Conservation (phyloP, 306 rosid genomes). For the Sophora flavescens region DNA sequence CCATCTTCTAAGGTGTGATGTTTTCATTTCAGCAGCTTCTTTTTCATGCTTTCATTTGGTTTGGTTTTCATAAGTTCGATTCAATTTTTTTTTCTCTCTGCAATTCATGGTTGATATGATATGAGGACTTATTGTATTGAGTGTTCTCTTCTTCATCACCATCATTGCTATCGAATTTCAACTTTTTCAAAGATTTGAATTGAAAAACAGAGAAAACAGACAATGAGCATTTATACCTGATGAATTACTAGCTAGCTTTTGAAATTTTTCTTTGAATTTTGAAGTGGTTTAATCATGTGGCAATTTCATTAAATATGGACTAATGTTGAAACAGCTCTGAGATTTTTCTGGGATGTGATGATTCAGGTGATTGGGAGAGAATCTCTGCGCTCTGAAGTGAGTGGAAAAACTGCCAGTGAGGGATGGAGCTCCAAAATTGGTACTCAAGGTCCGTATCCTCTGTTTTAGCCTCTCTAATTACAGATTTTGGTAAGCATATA, state of each 20-base stretch:
- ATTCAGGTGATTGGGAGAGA: slow-evolving; percentile 73
- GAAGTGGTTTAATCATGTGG: background rate
- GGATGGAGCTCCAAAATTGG: slow-evolving; percentile 53
- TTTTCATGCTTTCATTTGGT: background rate
- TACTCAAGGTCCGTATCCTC: slow-evolving; percentile 52
- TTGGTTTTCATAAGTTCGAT: slow-evolving; percentile 29
- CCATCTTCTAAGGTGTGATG: slow-evolving; percentile 69
- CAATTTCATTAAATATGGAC: background rate
- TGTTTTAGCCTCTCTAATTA: slow-evolving; percentile 10
- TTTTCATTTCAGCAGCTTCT: slow-evolving; percentile 4
- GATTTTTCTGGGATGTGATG: slow-evolving; percentile 33
- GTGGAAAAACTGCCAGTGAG: slow-evolving; percentile 53
- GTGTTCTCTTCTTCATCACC: no score
- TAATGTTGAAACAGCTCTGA: slow-evolving; percentile 26
- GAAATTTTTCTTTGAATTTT: background rate
- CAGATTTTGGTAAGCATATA: background rate
- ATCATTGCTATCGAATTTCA: no score
- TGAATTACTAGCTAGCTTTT: background rate
- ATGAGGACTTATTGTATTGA: no score
- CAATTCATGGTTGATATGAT: slow-evolving; percentile 9
- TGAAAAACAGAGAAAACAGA: background rate
- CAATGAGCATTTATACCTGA: slow-evolving; percentile 18
- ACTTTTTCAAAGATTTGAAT: background rate
- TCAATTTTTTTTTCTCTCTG: slow-evolving; percentile 13
- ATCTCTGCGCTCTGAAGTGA: slow-evolving; percentile 58